Evolutionary conservation across 345 rosid genomes (phyloP).

Genomic region (Dimocarpus longan): DNA sequence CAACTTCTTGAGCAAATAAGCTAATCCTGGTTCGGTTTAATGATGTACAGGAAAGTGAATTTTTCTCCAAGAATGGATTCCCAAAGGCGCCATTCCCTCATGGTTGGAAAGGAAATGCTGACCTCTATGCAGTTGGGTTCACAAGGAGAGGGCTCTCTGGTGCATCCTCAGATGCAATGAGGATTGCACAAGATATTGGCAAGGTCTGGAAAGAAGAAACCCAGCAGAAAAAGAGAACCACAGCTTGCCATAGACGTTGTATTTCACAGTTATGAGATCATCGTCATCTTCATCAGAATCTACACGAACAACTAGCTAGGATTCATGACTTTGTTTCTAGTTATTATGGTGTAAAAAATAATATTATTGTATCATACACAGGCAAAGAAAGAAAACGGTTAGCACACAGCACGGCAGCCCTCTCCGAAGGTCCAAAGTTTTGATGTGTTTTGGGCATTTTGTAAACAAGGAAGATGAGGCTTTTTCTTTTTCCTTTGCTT

Average conservation of each 20-base stretch:
- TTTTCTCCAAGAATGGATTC: conserved; percentile 74
- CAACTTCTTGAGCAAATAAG: not conserved
- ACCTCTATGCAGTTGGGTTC: conserved; percentile 92
- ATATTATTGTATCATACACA: conserved; percentile 7
- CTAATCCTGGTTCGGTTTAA: conserved; percentile 27
- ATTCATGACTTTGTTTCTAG: not conserved
- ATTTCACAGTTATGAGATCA: conserved; percentile 57
- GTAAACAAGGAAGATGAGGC: conserved; percentile 62
- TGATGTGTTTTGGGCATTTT: conserved; percentile 52
- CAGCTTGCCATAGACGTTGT: conserved; percentile 61
- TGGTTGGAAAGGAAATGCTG: conserved; percentile 84
- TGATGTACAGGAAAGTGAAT: conserved; percentile 64
- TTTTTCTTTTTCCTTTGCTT: conserved; percentile 19
- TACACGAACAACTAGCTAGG: not conserved
- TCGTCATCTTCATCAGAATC: not conserved
- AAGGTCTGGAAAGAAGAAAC: conserved; percentile 81
- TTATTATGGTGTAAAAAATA: conserved; percentile 10
- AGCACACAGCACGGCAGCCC: conserved; percentile 47
- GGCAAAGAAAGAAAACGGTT: conserved; percentile 10
- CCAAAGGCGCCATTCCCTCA: conserved; percentile 67
- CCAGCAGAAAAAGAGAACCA: conserved; percentile 53
- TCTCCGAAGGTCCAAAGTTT: conserved; percentile 60
- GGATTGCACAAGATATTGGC: conserved; percentile 76
- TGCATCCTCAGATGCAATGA: conserved; percentile 74
- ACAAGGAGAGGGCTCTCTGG: conserved; percentile 90